A percentile compares a stretch with the other conserved stretches of the same genome.
Evolutionary conservation across 768 basidiomycete genomes (phyloP).

Genomic region (Termitomyces titanicus): DNA sequence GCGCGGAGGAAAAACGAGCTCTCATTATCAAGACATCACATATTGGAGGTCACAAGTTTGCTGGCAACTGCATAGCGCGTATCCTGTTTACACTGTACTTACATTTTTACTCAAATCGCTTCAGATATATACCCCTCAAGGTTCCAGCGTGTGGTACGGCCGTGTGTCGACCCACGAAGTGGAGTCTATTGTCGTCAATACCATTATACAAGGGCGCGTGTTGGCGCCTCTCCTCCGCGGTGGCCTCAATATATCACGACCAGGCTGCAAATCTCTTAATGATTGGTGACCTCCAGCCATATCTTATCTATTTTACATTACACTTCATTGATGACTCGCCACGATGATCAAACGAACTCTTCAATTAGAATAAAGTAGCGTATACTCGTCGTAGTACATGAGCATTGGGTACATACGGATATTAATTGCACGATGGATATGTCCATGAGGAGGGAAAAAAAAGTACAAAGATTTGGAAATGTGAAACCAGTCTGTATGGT

Average conservation of each 20-base stretch:
- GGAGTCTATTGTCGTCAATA: slow-evolving; percentile 80
- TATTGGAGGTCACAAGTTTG: slow-evolving; percentile 90
- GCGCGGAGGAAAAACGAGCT: slow-evolving; percentile 58
- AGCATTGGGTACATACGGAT: slow-evolving; percentile 15
- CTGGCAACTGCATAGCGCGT: slow-evolving; percentile 87
- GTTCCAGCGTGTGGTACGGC: slow-evolving; percentile 90
- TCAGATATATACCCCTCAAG: slow-evolving; percentile 85
- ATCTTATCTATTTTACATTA: slow-evolving; percentile 5
- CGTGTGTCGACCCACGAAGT: slow-evolving; percentile 90
- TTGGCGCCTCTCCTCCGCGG: slow-evolving; percentile 84
- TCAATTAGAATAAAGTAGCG: slow-evolving; percentile 16
- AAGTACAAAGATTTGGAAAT: not conserved
- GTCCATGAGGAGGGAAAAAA: slow-evolving; percentile 8
- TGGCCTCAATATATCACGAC: slow-evolving; percentile 73
- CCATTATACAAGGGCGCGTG: slow-evolving; percentile 80
- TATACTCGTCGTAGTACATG: slow-evolving; percentile 17
- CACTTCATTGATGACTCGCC: slow-evolving; percentile 1
- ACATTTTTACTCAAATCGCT: not conserved
- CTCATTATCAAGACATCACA: slow-evolving; percentile 88
- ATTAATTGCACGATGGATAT: slow-evolving; percentile 12
- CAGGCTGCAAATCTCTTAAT: slow-evolving; percentile 62
- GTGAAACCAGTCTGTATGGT: slow-evolving; percentile 8
- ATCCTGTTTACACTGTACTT: not conserved
- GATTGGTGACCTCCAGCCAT: slow-evolving; percentile 55
- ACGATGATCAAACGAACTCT: not conserved